Evolutionary conservation across 352 stramenopile genomes (phyloP).

Genomic region (Phytophthora tentaculata): DNA sequence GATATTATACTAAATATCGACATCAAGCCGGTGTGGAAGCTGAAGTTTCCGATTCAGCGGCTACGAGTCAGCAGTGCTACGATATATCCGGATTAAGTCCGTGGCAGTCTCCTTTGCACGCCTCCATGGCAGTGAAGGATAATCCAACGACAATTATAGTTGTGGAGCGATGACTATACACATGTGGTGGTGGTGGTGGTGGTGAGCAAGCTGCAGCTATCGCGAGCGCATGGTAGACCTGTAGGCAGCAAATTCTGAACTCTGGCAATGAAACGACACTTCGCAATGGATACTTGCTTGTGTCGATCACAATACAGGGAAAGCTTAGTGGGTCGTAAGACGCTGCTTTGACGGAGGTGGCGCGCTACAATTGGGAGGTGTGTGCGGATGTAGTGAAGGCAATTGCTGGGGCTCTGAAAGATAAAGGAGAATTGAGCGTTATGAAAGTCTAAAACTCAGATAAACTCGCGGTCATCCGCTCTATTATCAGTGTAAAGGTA

Average conservation of each 20-base stretch:
- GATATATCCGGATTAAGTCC: not conserved
- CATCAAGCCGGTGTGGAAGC: not conserved
- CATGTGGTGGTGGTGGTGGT: not conserved
- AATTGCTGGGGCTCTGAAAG: too few relatives aligned
- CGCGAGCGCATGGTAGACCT: not conserved
- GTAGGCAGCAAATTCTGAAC: not conserved
- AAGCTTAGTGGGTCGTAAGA: not conserved
- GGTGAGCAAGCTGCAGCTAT: not conserved
- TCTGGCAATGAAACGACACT: not conserved
- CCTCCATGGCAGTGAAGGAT: not conserved
- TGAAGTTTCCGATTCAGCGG: conserved; percentile 2
- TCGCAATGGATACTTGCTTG: not conserved
- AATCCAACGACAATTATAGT: too few relatives aligned
- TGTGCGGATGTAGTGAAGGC: too few relatives aligned
- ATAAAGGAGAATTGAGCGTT: too few relatives aligned
- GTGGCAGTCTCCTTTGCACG: not conserved
- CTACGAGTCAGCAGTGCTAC: conserved; percentile 7
- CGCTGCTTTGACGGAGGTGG: too few relatives aligned
- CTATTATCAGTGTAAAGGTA: conserved; percentile 32
- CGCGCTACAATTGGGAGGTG: too few relatives aligned
- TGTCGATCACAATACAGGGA: not conserved
- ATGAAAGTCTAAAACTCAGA: too few relatives aligned
- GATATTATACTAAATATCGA: too few relatives aligned
- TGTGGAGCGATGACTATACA: too few relatives aligned
- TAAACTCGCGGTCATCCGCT: conserved; percentile 8